Conservation (phyloP, 1,284 basidiomycete species). For the Sanghuangporus weigelae region DNA sequence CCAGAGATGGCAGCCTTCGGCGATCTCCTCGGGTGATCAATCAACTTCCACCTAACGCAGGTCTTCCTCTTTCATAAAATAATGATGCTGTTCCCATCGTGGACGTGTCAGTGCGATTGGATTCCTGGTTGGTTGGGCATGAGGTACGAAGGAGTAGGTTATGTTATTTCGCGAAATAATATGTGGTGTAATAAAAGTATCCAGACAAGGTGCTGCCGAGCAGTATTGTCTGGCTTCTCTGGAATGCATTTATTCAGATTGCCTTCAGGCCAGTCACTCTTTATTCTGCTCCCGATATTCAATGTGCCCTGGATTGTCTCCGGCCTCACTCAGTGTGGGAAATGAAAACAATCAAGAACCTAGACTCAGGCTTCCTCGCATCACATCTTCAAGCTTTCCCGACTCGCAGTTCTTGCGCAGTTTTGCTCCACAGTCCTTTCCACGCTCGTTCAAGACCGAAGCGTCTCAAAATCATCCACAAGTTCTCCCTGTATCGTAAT, state of each 20-base stretch:
- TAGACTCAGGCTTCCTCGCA: no score
- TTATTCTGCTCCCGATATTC: neutral
- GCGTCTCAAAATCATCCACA: no score
- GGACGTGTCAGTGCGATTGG: neutral
- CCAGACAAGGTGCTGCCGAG: neutral
- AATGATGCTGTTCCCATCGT: neutral
- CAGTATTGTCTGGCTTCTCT: neutral
- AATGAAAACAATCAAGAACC: no score
- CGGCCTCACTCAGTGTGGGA: no score
- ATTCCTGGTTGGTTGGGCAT: neutral
- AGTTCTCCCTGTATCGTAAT: no score
- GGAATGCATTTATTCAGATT: neutral
- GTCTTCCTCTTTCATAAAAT: neutral
- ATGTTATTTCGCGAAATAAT: neutral
- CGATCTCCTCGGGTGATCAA: slow-evolving; percentile 41
- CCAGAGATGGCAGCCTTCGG: slow-evolving; percentile 71
- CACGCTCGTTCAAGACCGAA: no score
- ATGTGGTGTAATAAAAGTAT: neutral
- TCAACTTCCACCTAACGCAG: neutral
- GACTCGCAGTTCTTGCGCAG: no score
- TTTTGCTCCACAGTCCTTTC: no score
- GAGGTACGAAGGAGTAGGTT: neutral
- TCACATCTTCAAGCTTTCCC: no score
- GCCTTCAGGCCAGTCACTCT: neutral
- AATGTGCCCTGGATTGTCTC: no score